Base-by-base conservation (phyloP, 106 monocot genomes). In the Acanthochlamys bracteata region DNA sequence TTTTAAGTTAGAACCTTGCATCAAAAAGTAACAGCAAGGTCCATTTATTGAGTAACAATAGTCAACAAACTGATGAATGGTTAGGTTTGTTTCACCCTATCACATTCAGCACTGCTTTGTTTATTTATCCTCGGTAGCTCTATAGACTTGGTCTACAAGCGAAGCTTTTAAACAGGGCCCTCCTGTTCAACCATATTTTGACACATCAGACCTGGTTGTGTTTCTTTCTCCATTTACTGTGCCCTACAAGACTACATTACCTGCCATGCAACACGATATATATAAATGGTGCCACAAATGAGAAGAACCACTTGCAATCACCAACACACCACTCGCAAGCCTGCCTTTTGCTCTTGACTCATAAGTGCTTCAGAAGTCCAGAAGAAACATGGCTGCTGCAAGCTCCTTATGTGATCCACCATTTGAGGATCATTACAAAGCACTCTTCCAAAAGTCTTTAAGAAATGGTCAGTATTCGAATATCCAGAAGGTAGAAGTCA, bases 361-460 rank as follows among this genome's bases (percentile, higher is more conserved):
- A 7, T 13, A 45, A 45, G 43, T 45, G 53, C 19, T 54, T 19
- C 16, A 54, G 53, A n/a, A n/a, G n/a, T n/a, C n/a, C 21, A 2
- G 15, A 27, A 20, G 41, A 53, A n/a, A 13, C 39, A 68, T 68
- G 14, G 26, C 22, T 8, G 25, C 45, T n/a, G 11, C 47, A 27
- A 42, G 7, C 9, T 16, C 60, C n/a, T 42, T 55, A 11, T 53
- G 43, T 23, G 73, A 73, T 3, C 68, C 72, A 26, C 78, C 78
- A 24, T 73, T 78, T 15, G 51, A 43, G 7, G 64, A 63, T 9
- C 45, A 20, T 10, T 78, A 78, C 63, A 42, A 47, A 42, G 11
- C 26, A 20, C 39, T 78, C 33, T 64, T 69, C 58, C 21, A 61
- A 16, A 22, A 12, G n/a, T 23, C 66, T 26, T 7, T 16, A 17